Evolutionary conservation across 257 asterid genomes (phyloP).

Genomic region (Cinchona pubescens): DNA sequence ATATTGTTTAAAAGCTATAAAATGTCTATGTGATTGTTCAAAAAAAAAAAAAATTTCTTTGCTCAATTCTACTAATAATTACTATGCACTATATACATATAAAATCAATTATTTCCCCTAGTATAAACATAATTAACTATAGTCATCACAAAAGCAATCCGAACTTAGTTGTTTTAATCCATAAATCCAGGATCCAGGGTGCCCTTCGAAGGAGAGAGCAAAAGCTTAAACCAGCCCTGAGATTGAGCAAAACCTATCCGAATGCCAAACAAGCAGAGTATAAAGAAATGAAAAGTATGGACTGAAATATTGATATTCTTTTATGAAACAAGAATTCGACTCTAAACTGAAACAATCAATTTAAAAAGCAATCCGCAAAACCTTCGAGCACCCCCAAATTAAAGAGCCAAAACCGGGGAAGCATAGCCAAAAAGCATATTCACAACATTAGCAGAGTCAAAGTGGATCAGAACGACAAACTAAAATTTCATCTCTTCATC

Average conservation of each 20-base stretch:
- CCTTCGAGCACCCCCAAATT: neutral
- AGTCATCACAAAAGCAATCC: too few relatives aligned
- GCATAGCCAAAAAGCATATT: neutral
- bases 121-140: too few relatives aligned
- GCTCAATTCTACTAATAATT: too few relatives aligned
- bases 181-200: neutral
- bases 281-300: neutral
- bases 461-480: neutral
- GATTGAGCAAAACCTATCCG: neutral
- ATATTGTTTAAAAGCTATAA: too few relatives aligned
- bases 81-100: too few relatives aligned
- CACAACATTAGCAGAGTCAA: neutral
- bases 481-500: conserved; percentile 62
- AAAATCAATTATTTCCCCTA: too few relatives aligned
- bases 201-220: neutral
- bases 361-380: neutral
- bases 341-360: neutral
- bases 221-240: neutral
- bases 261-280: neutral
- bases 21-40: too few relatives aligned
- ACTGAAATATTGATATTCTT: neutral
- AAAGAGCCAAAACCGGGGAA: conserved; percentile 8
- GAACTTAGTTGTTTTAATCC: too few relatives aligned
- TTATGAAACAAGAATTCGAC: neutral
- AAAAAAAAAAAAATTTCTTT: too few relatives aligned